Conservation (phyloP, 768 basidiomycete species). For the Russula sp. region DNA sequence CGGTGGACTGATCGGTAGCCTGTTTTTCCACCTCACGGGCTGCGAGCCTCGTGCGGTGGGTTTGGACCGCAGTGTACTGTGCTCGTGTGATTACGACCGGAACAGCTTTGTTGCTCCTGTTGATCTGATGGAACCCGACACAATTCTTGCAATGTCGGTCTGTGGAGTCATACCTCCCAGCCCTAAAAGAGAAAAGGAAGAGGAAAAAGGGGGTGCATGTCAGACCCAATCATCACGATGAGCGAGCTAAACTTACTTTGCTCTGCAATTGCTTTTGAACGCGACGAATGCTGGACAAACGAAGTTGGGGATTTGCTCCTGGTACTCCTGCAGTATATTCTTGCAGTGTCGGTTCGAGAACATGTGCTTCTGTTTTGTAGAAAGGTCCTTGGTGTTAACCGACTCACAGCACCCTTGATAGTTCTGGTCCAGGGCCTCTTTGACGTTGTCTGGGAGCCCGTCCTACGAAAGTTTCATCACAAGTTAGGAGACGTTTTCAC, state of each 20-base stretch:
- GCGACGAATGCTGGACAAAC: conserved; percentile 11
- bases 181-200: background rate
- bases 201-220: background rate
- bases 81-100: background rate
- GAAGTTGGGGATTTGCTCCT: background rate
- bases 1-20: too few relatives aligned
- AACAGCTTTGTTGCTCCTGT: background rate
- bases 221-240: background rate
- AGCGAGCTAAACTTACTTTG: conserved; percentile 2
- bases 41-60: background rate
- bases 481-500: background rate
- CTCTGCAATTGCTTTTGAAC: background rate
- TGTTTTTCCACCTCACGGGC: too few relatives aligned
- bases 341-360: background rate
- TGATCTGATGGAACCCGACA: background rate
- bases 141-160: conserved; percentile 12
- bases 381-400: background rate
- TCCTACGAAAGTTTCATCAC: background rate
- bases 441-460: background rate
- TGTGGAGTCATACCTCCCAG: conserved; percentile 15
- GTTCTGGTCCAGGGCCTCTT: background rate
- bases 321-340: fast-evolving
- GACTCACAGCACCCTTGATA: background rate
- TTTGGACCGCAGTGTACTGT: background rate
- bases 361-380: conserved; percentile 4